phyloP scores from a whole-genome alignment of 805 yeast genomes.

The Saccharomyces kudriavzevii region DNA sequence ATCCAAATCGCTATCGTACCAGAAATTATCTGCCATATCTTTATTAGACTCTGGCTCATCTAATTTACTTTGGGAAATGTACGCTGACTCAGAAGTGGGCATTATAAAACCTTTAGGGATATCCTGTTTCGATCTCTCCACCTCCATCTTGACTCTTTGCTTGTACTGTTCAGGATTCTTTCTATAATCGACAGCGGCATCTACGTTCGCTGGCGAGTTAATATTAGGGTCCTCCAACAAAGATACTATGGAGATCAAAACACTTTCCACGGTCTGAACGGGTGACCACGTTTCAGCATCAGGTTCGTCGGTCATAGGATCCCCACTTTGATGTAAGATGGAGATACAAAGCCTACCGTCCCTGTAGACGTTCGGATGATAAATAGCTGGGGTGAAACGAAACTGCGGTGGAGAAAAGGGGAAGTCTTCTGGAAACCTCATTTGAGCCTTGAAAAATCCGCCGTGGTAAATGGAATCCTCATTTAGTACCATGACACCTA shows the following conservation, averaged over 20 bases:
- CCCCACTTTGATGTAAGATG: conserved; percentile 86
- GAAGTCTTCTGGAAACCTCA: conserved; percentile 85
- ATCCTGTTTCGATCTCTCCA: conserved; percentile 72
- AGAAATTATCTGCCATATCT: conserved; percentile 70
- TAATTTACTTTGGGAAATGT: conserved; percentile 26
- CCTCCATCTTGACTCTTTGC: conserved; percentile 70
- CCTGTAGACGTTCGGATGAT: conserved; percentile 90
- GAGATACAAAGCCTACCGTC: conserved; percentile 92
- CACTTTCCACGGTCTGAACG: conserved; percentile 86
- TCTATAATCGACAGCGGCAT: conserved; percentile 87
- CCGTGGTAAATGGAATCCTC: conserved; percentile 89
- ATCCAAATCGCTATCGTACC: conserved; percentile 67
- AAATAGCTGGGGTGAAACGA: conserved; percentile 86
- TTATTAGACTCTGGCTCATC: conserved; percentile 38
- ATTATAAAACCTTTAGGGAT: conserved; percentile 80
- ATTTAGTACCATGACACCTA: conserved; percentile 87
- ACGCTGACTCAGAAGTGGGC: conserved; percentile 57
- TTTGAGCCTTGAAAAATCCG: conserved; percentile 88
- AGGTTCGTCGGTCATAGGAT: conserved; percentile 82
- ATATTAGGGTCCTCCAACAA: conserved; percentile 90
- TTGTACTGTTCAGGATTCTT: conserved; percentile 71
- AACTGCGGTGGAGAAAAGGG: conserved; percentile 91
- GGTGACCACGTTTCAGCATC: conserved; percentile 93
- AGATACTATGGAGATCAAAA: conserved; percentile 82
- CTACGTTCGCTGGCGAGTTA: conserved; percentile 90